Conservation (phyloP, 441 rosid genomes). For the Corymbia citriodora region DNA sequence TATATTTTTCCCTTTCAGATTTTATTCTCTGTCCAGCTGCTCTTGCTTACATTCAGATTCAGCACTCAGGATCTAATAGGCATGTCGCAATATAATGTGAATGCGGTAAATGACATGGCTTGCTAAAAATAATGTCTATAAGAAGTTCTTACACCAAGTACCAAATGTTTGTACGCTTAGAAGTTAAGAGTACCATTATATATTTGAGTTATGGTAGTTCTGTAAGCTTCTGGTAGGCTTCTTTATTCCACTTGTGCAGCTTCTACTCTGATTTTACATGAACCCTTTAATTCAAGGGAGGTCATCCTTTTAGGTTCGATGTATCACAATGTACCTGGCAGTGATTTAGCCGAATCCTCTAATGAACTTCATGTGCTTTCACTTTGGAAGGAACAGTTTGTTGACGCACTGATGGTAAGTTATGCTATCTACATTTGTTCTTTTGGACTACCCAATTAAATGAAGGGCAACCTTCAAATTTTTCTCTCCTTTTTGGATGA, state of each 20-base stretch:
- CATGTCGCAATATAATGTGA: neutral
- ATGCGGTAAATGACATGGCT: neutral
- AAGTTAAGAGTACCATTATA: neutral
- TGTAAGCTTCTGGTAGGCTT: neutral
- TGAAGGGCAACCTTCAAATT: neutral
- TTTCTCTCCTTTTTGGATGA: neutral
- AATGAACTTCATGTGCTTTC: slow-evolving; percentile 22
- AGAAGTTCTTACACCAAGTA: neutral
- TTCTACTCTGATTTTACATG: slow-evolving; percentile 3
- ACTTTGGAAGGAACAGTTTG: slow-evolving; percentile 76
- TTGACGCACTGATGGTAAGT: slow-evolving; percentile 58
- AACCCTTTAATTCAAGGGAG: neutral
- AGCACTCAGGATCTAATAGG: neutral
- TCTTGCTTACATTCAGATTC: neutral
- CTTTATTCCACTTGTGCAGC: neutral
- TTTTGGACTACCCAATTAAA: neutral
- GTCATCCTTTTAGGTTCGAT: slow-evolving; percentile 21
- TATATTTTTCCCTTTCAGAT: neutral
- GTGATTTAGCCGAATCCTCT: slow-evolving; percentile 35
- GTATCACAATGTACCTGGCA: slow-evolving; percentile 48
- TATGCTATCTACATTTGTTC: neutral
- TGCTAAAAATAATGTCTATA: neutral
- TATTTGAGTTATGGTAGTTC: neutral
- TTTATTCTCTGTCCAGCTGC: neutral
- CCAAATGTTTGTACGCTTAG: neutral